Conservation (phyloP, 805 yeast species). For the Tetrapisispora nanseiensis region DNA sequence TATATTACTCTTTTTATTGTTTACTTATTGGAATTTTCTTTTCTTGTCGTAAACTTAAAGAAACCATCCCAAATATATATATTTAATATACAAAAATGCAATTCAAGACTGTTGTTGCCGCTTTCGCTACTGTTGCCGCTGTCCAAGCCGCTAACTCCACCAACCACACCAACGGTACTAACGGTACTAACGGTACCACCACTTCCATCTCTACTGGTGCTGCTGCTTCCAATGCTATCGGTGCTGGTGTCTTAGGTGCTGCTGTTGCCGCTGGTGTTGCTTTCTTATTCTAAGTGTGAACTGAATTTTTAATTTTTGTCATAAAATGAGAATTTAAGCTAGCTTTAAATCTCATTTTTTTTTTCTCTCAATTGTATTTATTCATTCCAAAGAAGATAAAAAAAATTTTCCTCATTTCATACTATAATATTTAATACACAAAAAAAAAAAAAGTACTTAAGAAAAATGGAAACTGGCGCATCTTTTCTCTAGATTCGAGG, state of each 20-base stretch:
- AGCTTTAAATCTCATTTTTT: no score
- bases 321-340: no score
- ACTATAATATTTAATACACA: no score
- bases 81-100: constrained; percentile 41
- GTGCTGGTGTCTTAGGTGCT: constrained; percentile 73
- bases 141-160: constrained; percentile 49
- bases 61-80: background rate
- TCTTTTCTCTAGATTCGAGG: no score
- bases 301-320: no score
- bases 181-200: constrained; percentile 37
- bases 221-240: constrained; percentile 45
- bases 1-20: background rate
- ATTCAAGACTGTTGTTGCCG: constrained; percentile 57
- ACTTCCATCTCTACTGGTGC: constrained; percentile 36
- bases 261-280: constrained; percentile 77
- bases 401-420: no score
- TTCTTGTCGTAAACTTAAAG: no score
- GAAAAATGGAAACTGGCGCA: no score
- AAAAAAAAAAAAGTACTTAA: no score
- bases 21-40: no score
- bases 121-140: constrained; percentile 61
- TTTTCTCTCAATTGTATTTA: no score
- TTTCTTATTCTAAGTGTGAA: constrained; percentile 34
- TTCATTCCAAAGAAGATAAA: no score
- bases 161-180: constrained; percentile 34